Evolutionary conservation across 1,139 yeast genomes (phyloP), one percentile per base, ranked within the genome.

Genomic region (Candida freyschussii): DNA sequence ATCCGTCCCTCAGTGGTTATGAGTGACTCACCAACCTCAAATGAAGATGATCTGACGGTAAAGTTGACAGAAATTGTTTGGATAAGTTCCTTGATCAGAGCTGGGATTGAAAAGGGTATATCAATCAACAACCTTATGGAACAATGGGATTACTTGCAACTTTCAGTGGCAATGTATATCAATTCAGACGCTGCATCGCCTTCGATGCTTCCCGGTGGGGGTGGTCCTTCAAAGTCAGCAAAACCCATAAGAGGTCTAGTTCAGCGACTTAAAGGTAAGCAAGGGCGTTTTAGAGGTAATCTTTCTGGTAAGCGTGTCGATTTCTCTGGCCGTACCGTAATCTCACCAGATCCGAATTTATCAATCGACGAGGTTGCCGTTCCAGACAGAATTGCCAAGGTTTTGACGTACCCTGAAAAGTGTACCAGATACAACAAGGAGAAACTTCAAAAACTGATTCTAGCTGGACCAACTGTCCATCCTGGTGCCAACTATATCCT

Each of bases 251-350:
- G 98, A 55, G 99, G 97, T 7, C 78, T 93, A 47, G 91, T 98
- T 58, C 99, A 93, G 62, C 77, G 99, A 57, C 69, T 93, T 43
- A 93, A 93, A 64, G 99, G 99, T 59, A 93, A 93, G 53, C 98
- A 91, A 60, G 99, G 99, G 53, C 82, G 99, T 57, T 93, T 93
- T 63, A 75, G 99, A 68, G 99, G 99, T 45, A 93, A 93, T 56
- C 65, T 93, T 48, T 87, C 96, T 1, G 99, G 99, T 60, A 93
- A 93, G 60, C 84, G 99, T 67, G 99, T 93, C 26, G 99, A 93
- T 60, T 93, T 93, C 57, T 89, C 97, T 0, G 98, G 95, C 33
- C 77, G 99, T 67, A 93, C 98, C 0, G 99, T 93, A 49, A 91
- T 93, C 56, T 91, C 98, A 1, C 99, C 99, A 1, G 99, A 93